Base-by-base conservation (phyloP, 352 stramenopile genomes). In the Elongisporangium prolatum region DNA sequence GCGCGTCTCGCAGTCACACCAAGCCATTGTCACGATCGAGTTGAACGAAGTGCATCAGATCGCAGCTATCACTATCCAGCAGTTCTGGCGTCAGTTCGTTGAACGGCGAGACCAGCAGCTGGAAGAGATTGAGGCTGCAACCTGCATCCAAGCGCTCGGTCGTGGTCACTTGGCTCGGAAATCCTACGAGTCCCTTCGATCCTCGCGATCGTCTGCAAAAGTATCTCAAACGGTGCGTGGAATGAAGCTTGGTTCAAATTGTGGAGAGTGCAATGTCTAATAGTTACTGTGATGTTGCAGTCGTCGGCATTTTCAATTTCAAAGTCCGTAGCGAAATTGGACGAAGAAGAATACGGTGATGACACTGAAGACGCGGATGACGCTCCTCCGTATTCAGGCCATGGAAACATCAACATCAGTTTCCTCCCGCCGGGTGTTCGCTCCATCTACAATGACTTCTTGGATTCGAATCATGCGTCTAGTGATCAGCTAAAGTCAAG, bases 91-190 rank as follows among this genome's bases (percentile, higher is more conserved):
- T 17, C 51, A 71, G 17, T 59, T 44, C 9, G 47, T 61, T 48
- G 54, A 53, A 4, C 22, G 16, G 18, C 56, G 53, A 1, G 72
- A 88, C 14, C 47, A 63, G 0, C 49, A 21, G 9, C 47, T 83
- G 0, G 68, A 86, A 34, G 55, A 74, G 47, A 67, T 76, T 18
- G 80, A 89, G 48, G 82, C 82, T 14, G 79, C 77, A 4, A 88
- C 72, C 21, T 91, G 74, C 49, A 91, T 91, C 56, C 82, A 91
- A 62, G 77, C 82, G 21, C 65, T 88, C 3, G 64, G 71, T 10
- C 78, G 80, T 22, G 79, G 82, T 2, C 75, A 88, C 54, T 56
- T 89, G 37, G 59, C 68, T 18, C 67, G 82, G 6, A 81, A 77
- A 58, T 84, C 78, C 2, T 22, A 70, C n/a, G 67, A 75, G 52